These are phyloP conservation scores for Rhodomyrtus tomentosa DNA, from an alignment of 345 rosid species.

Conservation along the genomic window DNA sequence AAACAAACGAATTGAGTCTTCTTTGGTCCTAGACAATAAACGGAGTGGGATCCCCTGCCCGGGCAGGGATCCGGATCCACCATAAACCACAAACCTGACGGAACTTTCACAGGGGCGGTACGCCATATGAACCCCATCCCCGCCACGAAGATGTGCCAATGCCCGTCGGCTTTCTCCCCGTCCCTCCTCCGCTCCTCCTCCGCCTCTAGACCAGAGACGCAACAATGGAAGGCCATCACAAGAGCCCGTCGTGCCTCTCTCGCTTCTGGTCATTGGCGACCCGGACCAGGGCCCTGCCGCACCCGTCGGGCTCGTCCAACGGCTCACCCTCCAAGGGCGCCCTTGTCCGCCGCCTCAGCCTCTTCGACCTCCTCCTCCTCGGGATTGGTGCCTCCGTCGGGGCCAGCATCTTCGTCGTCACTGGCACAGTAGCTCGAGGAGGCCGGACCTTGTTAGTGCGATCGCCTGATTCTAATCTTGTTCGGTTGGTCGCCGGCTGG, in stretches of 20 bases:
- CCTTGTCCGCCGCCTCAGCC: slow-evolving; percentile 73
- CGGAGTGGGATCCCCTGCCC: too few species aligned
- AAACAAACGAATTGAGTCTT: too few species aligned
- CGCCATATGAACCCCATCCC: not conserved
- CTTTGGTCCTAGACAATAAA: too few species aligned
- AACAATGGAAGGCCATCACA: not conserved
- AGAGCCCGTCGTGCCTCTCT: slow-evolving; percentile 31
- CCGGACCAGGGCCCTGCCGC: slow-evolving; percentile 32
- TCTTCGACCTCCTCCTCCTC: slow-evolving; percentile 68
- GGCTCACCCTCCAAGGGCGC: slow-evolving; percentile 24
- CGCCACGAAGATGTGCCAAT: not conserved
- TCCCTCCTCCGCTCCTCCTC: not conserved
- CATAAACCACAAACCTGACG: not conserved
- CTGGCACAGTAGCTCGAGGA: slow-evolving; percentile 96
- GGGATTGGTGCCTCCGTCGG: slow-evolving; percentile 96
- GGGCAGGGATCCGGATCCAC: too few species aligned
- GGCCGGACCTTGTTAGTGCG: slow-evolving; percentile 71
- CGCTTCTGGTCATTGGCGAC: slow-evolving; percentile 64
- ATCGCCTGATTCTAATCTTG: not conserved
- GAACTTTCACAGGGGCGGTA: not conserved
- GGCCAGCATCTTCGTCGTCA: slow-evolving; percentile 90
- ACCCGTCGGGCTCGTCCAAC: slow-evolving; percentile 7
- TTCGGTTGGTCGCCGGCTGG: not conserved
- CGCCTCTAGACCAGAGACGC: not conserved
- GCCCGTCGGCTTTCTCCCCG: not conserved